Base-by-base conservation (phyloP, 2,329 filamentous ascomycete genomes). In the Fonsecaea erecta region DNA sequence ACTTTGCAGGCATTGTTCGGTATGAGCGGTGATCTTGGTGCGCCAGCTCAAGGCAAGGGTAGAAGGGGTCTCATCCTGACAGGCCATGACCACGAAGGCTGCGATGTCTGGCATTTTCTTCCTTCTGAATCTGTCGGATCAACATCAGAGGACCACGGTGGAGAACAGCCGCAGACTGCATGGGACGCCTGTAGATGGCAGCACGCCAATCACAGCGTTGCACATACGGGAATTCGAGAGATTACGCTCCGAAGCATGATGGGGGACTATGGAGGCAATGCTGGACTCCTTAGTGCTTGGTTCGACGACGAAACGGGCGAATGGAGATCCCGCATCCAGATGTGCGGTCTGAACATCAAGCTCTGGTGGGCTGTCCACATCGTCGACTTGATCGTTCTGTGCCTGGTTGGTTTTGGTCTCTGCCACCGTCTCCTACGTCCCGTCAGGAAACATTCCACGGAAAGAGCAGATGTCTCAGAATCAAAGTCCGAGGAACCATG, bases 191-290 rank as follows among this genome's bases (percentile, higher is more conserved):
- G 53, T 16, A 63, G 11, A 16, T 68, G 63, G 62, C 34, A 48
- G 26, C 26, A 63, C 9, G 60, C 57, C 3, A 64, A 68, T 34
- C 34, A 52, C 9, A 60, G 21, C 14, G 26, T 48, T 7, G 59
- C 64, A 21, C 65, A 70, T 60, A 86, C 90, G 0, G 90, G 90
- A 0, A 81, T 97, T 5, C 84, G 94, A 30, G 95, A 99, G 78
- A 87, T 98, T 69, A 99, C 95, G 0, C 90, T 99, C 1, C 88
- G 93, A 65, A 97, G 92, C 77, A 98, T 99, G 93, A 99, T 99
- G 95, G 95, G 95, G 62, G 91, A 91, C 63, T 99, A 90, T 77
- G 89, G 88, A n/a, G 95, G 95, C 21, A 95, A 97, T 75, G 92
- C 93, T 0, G 95, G 93, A 0, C 82, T 99, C 48, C 78, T 99